phyloP scores from a whole-genome alignment of 2,329 filamentous ascomycete genomes.

The Diplodia scrobiculata region DNA sequence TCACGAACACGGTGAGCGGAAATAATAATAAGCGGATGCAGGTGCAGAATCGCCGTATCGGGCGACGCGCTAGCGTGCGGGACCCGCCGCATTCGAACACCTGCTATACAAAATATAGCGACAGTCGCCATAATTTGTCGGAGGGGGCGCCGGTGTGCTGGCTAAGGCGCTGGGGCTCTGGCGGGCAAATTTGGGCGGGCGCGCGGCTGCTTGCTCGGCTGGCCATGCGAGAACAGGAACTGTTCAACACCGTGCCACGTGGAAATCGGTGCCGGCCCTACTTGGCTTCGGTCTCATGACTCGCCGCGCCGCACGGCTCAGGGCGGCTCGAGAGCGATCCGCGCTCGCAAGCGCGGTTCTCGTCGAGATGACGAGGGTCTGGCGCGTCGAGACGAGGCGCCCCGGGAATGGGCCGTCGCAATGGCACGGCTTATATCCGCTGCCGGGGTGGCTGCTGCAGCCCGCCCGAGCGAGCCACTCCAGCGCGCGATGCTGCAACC shows the following conservation, averaged over 20 bases:
- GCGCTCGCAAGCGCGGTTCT: constrained; percentile 19
- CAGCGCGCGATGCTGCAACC: constrained; percentile 1
- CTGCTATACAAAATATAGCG: not conserved
- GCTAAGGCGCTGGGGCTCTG: constrained; percentile 3
- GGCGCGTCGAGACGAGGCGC: constrained; percentile 13
- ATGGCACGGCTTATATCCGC: constrained; percentile 17
- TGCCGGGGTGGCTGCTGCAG: constrained; percentile 1
- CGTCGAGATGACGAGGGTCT: constrained; percentile 3
- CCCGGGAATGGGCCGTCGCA: constrained; percentile 16
- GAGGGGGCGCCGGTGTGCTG: constrained; percentile 9
- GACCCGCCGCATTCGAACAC: constrained; percentile 10
- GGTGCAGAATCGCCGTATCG: constrained; percentile 14
- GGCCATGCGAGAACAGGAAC: constrained; percentile 11
- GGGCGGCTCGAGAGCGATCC: constrained; percentile 20
- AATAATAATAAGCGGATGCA: constrained; percentile 24
- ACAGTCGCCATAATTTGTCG: not conserved
- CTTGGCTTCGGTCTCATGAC: constrained; percentile 18
- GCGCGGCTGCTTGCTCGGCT: too few species aligned
- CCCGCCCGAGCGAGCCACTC: not conserved
- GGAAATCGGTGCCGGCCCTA: not conserved
- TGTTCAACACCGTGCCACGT: constrained; percentile 4
- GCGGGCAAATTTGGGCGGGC: constrained; percentile 1
- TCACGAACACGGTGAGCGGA: constrained; percentile 20
- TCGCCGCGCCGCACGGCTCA: constrained; percentile 20
- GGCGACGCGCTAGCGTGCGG: constrained; percentile 9